Evolutionary conservation across 2,329 filamentous ascomycete species (phyloP), one percentile per base, ranked within the genome.

Genomic region (Lizonia empirigonia): DNA sequence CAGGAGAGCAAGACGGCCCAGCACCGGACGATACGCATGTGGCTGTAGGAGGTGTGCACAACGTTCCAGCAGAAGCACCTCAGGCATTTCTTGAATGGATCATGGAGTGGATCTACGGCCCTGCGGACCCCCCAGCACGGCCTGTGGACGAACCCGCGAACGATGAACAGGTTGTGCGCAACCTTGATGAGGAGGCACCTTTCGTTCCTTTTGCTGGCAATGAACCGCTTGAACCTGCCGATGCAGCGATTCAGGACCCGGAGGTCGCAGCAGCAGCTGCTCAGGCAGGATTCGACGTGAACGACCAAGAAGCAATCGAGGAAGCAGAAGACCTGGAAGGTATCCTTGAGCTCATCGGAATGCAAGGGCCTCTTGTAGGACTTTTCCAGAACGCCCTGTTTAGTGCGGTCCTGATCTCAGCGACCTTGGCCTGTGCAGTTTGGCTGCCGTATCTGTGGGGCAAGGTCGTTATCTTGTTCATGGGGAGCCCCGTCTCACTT

Each of bases 311-410:
- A 60, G 88, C 86, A 8, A 82, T 91, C 33, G 89, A 92, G 54
- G 77, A 97, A 60, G 89, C 89, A 8, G 94, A 99, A 74, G 94
- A 99, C 67, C 85, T 99, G 13, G 94, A 99, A 70, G 94, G 94
- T 0, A 90, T 99, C 44, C 86, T 99, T 78, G 94, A 99, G 71
- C 83, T 99, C 13, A 88, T 99, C 52, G 94, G 94, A 29, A 95
- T 99, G 89, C 90, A 95, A 66, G 94, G 94, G 0, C 94, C 94
- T 0, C 80, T 99, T 3, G 87, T 88, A 12, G 91, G 91, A 2
- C 82, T 99, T 5, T 85, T 97, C 60, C 94, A 99, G 67, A 99
- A 99, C 62, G 91, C 90, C 47, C 86, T 97, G 13, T 99, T 99
- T 73, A 96, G 93, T 69, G 88, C 89, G 7, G 87, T 97, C 36